phyloP scores from a whole-genome alignment of 2,329 filamentous ascomycete species.

The Blastomyces percursus region DNA sequence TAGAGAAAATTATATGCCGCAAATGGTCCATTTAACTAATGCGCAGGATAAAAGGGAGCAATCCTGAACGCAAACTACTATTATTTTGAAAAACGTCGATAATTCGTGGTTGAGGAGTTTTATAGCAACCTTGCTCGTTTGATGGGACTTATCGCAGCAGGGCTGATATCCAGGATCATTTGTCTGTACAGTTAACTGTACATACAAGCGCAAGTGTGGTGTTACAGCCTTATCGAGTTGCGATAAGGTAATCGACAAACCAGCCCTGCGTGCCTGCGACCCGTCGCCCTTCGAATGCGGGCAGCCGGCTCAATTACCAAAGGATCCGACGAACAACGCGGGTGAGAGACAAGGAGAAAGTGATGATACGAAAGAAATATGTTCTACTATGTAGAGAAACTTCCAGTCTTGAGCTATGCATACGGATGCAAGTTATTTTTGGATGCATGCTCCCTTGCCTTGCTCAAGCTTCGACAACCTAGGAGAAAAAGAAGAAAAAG shows the following conservation, averaged over 20 bases:
- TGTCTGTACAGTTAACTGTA: neutral
- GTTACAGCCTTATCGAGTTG: neutral
- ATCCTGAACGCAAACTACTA: neutral
- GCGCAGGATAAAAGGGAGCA: neutral
- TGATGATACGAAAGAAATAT: neutral
- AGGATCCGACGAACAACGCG: neutral
- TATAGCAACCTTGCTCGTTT: neutral
- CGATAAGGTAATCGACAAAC: neutral
- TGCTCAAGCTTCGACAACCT: neutral
- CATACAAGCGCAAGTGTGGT: neutral
- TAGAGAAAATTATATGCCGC: neutral
- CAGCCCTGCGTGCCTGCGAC: neutral
- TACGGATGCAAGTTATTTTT: neutral
- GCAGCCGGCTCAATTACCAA: neutral
- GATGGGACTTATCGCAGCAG: neutral
- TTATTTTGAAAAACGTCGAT: neutral
- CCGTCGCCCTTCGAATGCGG: neutral
- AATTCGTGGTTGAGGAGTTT: too few species aligned
- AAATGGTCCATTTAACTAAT: neutral
- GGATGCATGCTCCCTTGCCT: neutral
- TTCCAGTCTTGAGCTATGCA: neutral
- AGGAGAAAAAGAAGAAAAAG: neutral
- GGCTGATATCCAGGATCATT: neutral
- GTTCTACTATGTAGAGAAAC: neutral
- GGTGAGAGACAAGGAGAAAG: neutral